Evolutionary conservation across 2,329 filamentous ascomycete species (phyloP).

Genomic region (Myrmaecium sp.): DNA sequence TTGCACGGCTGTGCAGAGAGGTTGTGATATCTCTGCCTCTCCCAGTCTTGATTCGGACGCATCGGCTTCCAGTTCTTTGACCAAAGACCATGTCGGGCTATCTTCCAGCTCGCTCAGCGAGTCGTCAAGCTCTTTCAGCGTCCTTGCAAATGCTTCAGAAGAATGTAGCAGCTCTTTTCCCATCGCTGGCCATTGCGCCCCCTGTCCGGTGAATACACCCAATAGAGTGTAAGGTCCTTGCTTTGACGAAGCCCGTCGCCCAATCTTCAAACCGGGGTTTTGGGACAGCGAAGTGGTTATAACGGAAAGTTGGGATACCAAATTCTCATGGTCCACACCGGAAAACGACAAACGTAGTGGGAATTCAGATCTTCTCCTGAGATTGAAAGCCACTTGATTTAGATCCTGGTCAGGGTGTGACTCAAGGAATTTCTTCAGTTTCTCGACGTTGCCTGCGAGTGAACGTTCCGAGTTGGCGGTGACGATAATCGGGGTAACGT

Average conservation of each 20-base stretch:
- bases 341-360: too few species aligned
- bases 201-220: conserved; percentile 5
- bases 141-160: background rate
- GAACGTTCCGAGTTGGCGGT: too few species aligned
- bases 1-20: conserved; percentile 4
- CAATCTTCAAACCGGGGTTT: too few species aligned
- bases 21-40: conserved; percentile 5
- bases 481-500: too few species aligned
- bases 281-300: too few species aligned
- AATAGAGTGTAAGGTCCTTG: background rate
- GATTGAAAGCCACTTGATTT: too few species aligned
- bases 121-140: background rate
- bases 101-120: background rate
- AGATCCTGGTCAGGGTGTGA: too few species aligned
- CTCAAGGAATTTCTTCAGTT: too few species aligned
- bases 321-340: too few species aligned
- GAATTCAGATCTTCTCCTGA: too few species aligned
- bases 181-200: conserved; percentile 3
- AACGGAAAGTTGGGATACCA: too few species aligned
- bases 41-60: background rate
- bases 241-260: background rate
- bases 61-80: conserved; percentile 3
- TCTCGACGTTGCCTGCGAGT: too few species aligned
- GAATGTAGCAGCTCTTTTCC: conserved; percentile 1
- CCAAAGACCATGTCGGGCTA: conserved; percentile 3